Percentiles rank a stretch among this genome's conserved stretches.
phyloP scores from a whole-genome alignment of 192 early-diverging fungal species.

The Coemansia sp. region DNA sequence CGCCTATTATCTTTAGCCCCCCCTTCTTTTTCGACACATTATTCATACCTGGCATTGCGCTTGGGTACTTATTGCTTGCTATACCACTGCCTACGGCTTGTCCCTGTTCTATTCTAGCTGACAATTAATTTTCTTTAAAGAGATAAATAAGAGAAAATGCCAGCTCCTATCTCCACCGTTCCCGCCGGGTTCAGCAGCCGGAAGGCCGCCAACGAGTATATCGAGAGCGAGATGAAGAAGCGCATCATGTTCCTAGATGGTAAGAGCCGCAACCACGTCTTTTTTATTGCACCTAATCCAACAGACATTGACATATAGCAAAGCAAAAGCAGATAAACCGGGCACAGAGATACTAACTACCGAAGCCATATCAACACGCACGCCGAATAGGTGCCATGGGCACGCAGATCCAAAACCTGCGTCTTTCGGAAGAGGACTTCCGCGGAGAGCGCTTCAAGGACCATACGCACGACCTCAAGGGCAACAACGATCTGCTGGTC shows the following conservation, averaged over 20 bases:
- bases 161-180: constrained; percentile 31
- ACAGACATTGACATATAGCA: too few relatives aligned
- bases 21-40: neutral
- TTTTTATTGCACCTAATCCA: too few relatives aligned
- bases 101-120: neutral
- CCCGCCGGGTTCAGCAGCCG: constrained; percentile 48
- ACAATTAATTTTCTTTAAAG: neutral
- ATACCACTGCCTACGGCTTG: too few relatives aligned
- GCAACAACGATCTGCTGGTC: constrained; percentile 95
- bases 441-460: constrained; percentile 79
- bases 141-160: too few relatives aligned
- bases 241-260: constrained; percentile 97
- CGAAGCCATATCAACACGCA: too few relatives aligned
- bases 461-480: constrained; percentile 82
- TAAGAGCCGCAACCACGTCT: constrained; percentile 12
- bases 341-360: too few relatives aligned
- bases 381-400: constrained; percentile 80
- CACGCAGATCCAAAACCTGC: constrained; percentile 82
- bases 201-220: constrained; percentile 58
- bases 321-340: too few relatives aligned
- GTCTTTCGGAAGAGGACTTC: constrained; percentile 81
- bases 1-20: constrained; percentile 26
- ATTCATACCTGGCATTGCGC: neutral
- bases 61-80: too few relatives aligned
- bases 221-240: constrained; percentile 70